Evolutionary conservation across 495 filamentous ascomycete genomes (phyloP).

Genomic region (Ramalina intermedia): DNA sequence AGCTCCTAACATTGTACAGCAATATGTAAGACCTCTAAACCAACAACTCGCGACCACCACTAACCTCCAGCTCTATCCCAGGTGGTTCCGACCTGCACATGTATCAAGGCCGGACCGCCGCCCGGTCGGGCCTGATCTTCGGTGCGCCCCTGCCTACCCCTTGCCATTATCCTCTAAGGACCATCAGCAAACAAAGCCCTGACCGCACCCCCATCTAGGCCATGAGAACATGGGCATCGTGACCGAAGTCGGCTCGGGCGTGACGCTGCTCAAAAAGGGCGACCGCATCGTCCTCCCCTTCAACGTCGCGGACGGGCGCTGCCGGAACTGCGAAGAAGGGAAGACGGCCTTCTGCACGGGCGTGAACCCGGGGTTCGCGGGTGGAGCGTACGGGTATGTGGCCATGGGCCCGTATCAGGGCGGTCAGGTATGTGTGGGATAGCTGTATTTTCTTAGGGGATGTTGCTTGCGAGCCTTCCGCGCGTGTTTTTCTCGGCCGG

Average conservation of each 20-base stretch:
- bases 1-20: slow-evolving; percentile 16
- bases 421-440: slow-evolving; percentile 15
- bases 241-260: slow-evolving; percentile 28
- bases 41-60: slow-evolving; percentile 16
- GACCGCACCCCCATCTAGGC: slow-evolving; percentile 15
- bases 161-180: neutral
- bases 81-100: slow-evolving; percentile 23
- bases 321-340: slow-evolving; percentile 43
- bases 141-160: slow-evolving; percentile 16
- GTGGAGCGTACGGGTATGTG: slow-evolving; percentile 47
- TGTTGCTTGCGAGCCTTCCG: no score
- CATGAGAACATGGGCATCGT: slow-evolving; percentile 46
- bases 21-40: slow-evolving; percentile 27
- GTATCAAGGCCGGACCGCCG: slow-evolving; percentile 39
- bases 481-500: no score
- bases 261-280: slow-evolving; percentile 30
- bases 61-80: slow-evolving; percentile 10
- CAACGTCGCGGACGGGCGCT: slow-evolving; percentile 44
- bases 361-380: slow-evolving; percentile 44
- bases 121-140: slow-evolving; percentile 36
- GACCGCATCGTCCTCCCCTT: slow-evolving; percentile 36
- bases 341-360: slow-evolving; percentile 42
- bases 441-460: neutral
- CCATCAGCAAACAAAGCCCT: neutral
- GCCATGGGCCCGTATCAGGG: slow-evolving; percentile 45